These are phyloP conservation scores for Leccinum obscurum DNA, from an alignment of 768 basidiomycete species.

Conservation along the genomic window DNA sequence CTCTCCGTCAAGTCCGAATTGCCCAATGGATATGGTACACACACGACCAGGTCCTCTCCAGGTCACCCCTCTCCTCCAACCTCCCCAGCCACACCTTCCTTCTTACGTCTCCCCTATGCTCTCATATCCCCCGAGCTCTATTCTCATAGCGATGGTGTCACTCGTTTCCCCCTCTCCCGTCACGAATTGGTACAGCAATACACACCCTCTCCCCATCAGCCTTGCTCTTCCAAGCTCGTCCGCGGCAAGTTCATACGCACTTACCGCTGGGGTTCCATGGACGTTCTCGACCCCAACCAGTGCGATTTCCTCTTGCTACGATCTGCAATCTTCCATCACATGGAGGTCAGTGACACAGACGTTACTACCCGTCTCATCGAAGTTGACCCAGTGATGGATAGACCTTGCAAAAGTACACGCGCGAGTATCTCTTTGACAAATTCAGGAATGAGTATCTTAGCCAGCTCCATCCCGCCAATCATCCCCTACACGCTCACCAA, in stretches of 20 bases:
- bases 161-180: conserved; percentile 55
- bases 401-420: conserved; percentile 85
- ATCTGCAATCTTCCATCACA: conserved; percentile 81
- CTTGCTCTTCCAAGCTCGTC: conserved; percentile 44
- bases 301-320: conserved; percentile 80
- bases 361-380: conserved; percentile 11
- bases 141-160: conserved; percentile 80
- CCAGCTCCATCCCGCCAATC: conserved; percentile 51
- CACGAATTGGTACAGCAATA: conserved; percentile 76
- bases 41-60: conserved; percentile 52
- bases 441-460: conserved; percentile 61
- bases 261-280: conserved; percentile 84
- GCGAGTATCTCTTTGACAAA: conserved; percentile 79
- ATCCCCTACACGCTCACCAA: conserved; percentile 45
- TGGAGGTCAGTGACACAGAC: conserved; percentile 62
- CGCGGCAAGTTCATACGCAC: conserved; percentile 67
- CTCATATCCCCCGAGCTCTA: conserved; percentile 82
- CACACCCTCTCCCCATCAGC: conserved; percentile 53
- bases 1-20: conserved; percentile 50
- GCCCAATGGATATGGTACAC: conserved; percentile 50
- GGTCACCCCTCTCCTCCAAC: conserved; percentile 62
- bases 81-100: conserved; percentile 60
- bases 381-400: conserved; percentile 35
- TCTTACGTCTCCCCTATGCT: conserved; percentile 76
- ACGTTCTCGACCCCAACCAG: conserved; percentile 76